Base-by-base conservation (phyloP, 805 yeast species). In the Candida nitratophila region DNA sequence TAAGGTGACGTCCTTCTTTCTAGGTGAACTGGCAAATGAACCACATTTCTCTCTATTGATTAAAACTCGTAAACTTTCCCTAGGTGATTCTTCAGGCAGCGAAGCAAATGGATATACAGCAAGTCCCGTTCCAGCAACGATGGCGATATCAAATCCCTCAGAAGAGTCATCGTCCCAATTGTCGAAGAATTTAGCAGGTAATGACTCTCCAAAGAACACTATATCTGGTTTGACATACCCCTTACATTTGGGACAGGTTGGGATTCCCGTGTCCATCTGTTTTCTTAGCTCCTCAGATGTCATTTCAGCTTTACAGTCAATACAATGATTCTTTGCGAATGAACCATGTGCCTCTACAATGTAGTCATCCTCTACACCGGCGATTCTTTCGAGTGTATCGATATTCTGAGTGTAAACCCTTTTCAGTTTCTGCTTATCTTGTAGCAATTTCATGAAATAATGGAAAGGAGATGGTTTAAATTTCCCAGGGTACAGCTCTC, bases 261-360 rank as follows among this genome's bases (percentile, higher is more conserved):
- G 82, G 19, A 77, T 70, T 2, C 65, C 65, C 1, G 52, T 59
- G n/a, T 58, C 53, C 59, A 60, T 57, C 16, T 57, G 56, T 31
- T 61, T 48, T 47, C 70, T 71, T 50, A 83, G 67, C 7, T 60
- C 60, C 7, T 69, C 74, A 8, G 66, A 60, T 0, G 74, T 60
- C 76, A 80, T 82, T 43, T 66, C 80, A 26, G 61, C 59, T 2
- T 63, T 47, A 64, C 99, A 91, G 19, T 83, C 79, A 39, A 89
- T 83, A 57, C 99, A 91, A 51, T 84, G 93, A 53, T 83, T 85
- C 1, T 59, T 62, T 1, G 93, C 95, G 72, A 91, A 91, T 2
- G 96, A 86, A 0, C 99, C 99, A 63, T 91, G 98, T 0, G 98
- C 98, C 56, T 89, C 96, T 0, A 91, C 82, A 2, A 91, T 70